Evolutionary conservation across 1,139 yeast genomes (phyloP), one percentile per base, ranked within the genome.

Genomic region (Kodamaea sp.): DNA sequence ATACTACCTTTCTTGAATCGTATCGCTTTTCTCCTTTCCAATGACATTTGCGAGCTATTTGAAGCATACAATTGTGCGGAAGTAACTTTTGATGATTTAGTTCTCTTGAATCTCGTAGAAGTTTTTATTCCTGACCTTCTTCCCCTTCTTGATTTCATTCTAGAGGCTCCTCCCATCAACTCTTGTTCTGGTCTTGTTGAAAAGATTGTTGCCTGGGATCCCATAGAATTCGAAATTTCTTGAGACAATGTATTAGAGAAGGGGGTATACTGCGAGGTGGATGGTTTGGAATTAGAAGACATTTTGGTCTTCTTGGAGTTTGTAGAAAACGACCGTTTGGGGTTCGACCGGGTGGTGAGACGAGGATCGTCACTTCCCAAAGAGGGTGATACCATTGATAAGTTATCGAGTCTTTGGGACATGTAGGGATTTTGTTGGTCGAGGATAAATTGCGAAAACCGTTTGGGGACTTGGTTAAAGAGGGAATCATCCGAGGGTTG

Each of bases 171-270:
- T n/a, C 16, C 32, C n/a, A 31, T 28, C 2, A 30, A 19, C 10
- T 32, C 35, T 9, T 32, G 39, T 7, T 39, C 49, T 10, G 34
- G 53, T 42, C 73, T 50, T 3, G 75, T 70, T 14, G 73, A 67
- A 40, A 70, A 70, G 15, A 70, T 69, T 1, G 76, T 70, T 8
- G 73, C 74, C 42, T 68, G 75, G 0, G 73, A 66, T 3, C 63
- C 73, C 69, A 63, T 61, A 28, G 70, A 63, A 32, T 61, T 57
- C 25, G 70, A 64, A 19, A 64, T 62, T 31, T 63, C 62, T 13
- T 47, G 31, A 5, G 46, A 41, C n/a, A 42, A 29, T 9, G 38
- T 28, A 21, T 26, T 28, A 18, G 44, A 33, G 18, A 21, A 19
- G n/a, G 38, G 36, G 29, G 35, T 37, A 20, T 32, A 15, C 10